These are phyloP conservation scores for Talaromyces borbonicus DNA, from an alignment of 495 filamentous ascomycete genomes.

Conservation along the genomic window DNA sequence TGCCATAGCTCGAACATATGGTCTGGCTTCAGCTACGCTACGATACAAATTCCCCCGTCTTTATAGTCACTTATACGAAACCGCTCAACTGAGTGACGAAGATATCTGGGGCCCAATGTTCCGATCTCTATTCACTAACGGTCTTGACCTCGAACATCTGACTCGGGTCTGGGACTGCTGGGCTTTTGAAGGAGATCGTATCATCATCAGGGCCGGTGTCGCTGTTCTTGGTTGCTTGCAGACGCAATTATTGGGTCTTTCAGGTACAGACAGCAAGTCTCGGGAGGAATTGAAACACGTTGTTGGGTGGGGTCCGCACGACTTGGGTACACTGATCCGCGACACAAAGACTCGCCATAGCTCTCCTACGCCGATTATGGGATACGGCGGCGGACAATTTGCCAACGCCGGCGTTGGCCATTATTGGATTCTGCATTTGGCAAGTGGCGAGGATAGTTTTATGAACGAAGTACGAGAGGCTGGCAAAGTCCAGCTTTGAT, in stretches of 20 bases:
- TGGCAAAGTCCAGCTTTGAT: conserved; percentile 47
- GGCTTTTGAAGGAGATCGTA: conserved; percentile 82
- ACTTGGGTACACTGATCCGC: conserved; percentile 19
- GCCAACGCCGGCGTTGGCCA: conserved; percentile 25
- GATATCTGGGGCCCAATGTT: conserved; percentile 51
- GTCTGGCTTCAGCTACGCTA: conserved; percentile 60
- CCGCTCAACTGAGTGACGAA: conserved; percentile 32
- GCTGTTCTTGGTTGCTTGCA: conserved; percentile 58
- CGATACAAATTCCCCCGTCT: conserved; percentile 62
- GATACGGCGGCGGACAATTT: conserved; percentile 33
- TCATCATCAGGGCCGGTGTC: conserved; percentile 69
- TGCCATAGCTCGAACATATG: conserved; percentile 62
- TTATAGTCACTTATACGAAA: conserved; percentile 52
- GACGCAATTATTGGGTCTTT: conserved; percentile 47
- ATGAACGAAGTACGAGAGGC: conserved; percentile 58
- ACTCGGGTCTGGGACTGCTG: conserved; percentile 88
- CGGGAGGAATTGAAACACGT: conserved; percentile 29
- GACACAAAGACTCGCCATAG: conserved; percentile 31
- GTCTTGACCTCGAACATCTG: conserved; percentile 59
- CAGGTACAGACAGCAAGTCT: conserved; percentile 31
- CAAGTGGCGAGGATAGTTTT: conserved; percentile 57
- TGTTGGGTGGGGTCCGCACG: conserved; percentile 43
- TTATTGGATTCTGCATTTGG: conserved; percentile 34
- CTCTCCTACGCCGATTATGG: conserved; percentile 21
- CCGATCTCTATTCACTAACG: conserved; percentile 45